Evolutionary conservation across 2,329 filamentous ascomycete genomes (phyloP), one percentile per base, ranked within the genome.

Genomic region (Pseudogymnoascus sp.): DNA sequence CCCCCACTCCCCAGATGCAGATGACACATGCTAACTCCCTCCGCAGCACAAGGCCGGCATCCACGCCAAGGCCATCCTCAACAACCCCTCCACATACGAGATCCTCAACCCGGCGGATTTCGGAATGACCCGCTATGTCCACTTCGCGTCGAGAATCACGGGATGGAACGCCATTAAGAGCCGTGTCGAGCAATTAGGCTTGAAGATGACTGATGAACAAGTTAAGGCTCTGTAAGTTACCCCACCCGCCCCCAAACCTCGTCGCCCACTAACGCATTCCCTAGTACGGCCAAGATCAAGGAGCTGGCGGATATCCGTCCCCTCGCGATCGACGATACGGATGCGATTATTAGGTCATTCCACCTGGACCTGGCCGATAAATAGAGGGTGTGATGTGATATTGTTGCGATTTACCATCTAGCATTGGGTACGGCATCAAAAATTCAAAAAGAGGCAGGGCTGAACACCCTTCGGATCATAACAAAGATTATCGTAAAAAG

Each of bases 141-240:
- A 93, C 80, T 93, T 96, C 72, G 87, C 89, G 3, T 90, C 86
- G 47, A 82, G 92, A 67, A 76, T 96, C 70, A 96, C 91, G 3
- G 92, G 92, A 71, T 96, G 91, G 93, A 97, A 97, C 74, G 92
- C 93, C 54, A 91, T 97, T 82, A 96, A 96, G 85, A 89, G 86
- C 63, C 86, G 93, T 78, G 89, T 89, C 21, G 86, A 89, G 71
- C 92, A 96, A 78, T 85, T 96, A 64, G 89, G 90, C 67, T 81
- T 96, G 60, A 77, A 81, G 63, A 88, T 92, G 87, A 90, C 86
- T 7, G 89, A 93, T 70, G 83, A 82, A 7, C 85, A 92, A 75
- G 84, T 87, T 80, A 92, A 93, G 83, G 80, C 86, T 64, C 47
- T 57, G 47, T 57, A 57, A 57, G 47, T 5, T 1, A 18, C 29